phyloP scores from a whole-genome alignment of 441 rosid species.

The Mallotus repandus region DNA sequence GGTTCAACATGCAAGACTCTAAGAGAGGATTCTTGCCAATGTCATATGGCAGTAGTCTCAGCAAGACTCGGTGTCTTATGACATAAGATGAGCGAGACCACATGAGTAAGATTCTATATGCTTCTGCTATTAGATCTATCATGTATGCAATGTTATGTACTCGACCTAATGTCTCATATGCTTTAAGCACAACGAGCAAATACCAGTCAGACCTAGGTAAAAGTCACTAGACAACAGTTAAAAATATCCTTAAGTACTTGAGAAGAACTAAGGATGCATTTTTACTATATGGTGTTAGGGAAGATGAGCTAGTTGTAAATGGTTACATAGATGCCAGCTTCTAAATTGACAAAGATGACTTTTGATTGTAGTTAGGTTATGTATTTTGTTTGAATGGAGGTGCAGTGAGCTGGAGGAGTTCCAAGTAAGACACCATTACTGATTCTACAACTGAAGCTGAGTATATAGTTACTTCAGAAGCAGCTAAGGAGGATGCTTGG shows the following conservation, averaged over 20 bases:
- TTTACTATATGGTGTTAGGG: neutral
- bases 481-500: no score
- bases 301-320: no score
- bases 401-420: no score
- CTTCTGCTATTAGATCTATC: neutral
- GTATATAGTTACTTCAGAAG: no score
- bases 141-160: neutral
- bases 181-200: neutral
- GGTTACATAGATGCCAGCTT: no score
- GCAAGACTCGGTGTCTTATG: neutral
- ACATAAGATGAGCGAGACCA: neutral
- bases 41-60: neutral
- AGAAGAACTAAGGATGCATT: neutral
- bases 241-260: neutral
- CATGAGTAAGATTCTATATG: neutral
- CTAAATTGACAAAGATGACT: no score
- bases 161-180: neutral
- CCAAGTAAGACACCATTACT: no score
- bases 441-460: no score
- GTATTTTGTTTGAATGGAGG: no score
- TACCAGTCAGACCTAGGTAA: neutral
- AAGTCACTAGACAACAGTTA: neutral
- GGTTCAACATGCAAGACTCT: neutral
- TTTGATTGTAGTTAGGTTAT: no score
- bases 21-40: neutral